Conservation (phyloP, 805 yeast genomes). For the Metschnikowia cubensis region DNA sequence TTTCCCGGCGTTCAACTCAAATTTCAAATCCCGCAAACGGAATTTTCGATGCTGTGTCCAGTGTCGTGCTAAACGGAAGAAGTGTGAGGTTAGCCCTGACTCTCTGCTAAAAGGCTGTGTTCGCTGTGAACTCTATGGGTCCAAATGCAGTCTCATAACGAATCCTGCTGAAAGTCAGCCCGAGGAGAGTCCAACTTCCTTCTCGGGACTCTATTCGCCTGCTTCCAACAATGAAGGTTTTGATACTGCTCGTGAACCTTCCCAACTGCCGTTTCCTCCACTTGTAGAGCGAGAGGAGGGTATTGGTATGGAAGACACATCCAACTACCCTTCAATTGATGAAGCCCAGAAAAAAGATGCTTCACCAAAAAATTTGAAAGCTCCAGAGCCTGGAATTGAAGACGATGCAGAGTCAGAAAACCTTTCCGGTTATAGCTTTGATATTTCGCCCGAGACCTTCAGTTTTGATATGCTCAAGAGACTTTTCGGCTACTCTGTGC, state of each 20-base stretch:
- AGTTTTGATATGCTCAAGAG: constrained; percentile 11
- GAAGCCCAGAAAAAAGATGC: not conserved
- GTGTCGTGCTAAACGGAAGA: constrained; percentile 31
- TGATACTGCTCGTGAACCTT: not conserved
- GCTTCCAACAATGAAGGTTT: not conserved
- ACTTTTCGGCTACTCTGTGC: constrained; percentile 23
- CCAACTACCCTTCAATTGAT: not conserved
- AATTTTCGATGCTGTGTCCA: constrained; percentile 39
- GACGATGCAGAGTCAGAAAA: constrained; percentile 3
- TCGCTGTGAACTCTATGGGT: constrained; percentile 1
- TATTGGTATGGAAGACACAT: not conserved
- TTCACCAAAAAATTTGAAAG: not conserved
- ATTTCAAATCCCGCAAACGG: constrained; percentile 37
- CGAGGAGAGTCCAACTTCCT: not conserved
- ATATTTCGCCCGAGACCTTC: not conserved
- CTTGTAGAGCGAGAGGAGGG: not conserved
- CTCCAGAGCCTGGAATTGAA: not conserved
- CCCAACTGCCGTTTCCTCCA: not conserved
- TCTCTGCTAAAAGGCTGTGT: not conserved
- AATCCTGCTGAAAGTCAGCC: not conserved
- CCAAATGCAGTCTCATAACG: constrained; percentile 19
- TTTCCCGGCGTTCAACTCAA: constrained; percentile 40
- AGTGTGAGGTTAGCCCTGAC: not conserved
- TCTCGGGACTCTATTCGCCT: not conserved
- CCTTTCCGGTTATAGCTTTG: not conserved